A percentile compares a stretch with the other conserved stretches of the same genome.
Evolutionary conservation across 768 basidiomycete genomes (phyloP).

Genomic region (Ephemerocybe angulata): DNA sequence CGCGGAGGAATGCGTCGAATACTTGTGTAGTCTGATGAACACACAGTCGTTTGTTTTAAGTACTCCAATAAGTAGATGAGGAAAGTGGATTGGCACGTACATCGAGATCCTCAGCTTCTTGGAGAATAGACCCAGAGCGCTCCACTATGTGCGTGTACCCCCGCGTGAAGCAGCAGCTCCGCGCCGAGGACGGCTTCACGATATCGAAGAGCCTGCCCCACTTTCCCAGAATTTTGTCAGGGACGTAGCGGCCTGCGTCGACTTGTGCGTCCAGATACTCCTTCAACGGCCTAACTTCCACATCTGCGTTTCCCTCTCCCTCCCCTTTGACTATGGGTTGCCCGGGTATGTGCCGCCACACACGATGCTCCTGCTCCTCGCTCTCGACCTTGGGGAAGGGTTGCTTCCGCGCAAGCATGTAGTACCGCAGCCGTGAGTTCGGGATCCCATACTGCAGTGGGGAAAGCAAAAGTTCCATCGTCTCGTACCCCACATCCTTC

Average conservation of each 20-base stretch:
- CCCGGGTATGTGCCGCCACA: constrained; percentile 58
- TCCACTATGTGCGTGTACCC: constrained; percentile 78
- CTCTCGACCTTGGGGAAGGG: too few relatives aligned
- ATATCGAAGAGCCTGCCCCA: constrained; percentile 84
- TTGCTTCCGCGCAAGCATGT: constrained; percentile 61
- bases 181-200: constrained; percentile 54
- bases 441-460: constrained; percentile 79
- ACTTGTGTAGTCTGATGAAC: constrained; percentile 59
- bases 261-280: constrained; percentile 39
- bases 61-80: too few relatives aligned
- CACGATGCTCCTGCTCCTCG: constrained; percentile 8
- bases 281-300: constrained; percentile 24
- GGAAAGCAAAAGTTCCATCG: constrained; percentile 62
- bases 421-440: constrained; percentile 79
- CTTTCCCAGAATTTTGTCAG: constrained; percentile 61
- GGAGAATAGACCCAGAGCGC: constrained; percentile 73
- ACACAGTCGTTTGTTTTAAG: too few relatives aligned
- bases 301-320: constrained; percentile 34
- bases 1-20: constrained; percentile 53
- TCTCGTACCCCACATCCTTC: constrained; percentile 50
- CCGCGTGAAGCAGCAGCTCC: constrained; percentile 80
- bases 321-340: too few relatives aligned
- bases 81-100: constrained; percentile 35
- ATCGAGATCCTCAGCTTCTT: constrained; percentile 63
- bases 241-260: constrained; percentile 35